phyloP scores from a whole-genome alignment of 2,329 filamentous ascomycete species.

The Aspergillus sp. region DNA sequence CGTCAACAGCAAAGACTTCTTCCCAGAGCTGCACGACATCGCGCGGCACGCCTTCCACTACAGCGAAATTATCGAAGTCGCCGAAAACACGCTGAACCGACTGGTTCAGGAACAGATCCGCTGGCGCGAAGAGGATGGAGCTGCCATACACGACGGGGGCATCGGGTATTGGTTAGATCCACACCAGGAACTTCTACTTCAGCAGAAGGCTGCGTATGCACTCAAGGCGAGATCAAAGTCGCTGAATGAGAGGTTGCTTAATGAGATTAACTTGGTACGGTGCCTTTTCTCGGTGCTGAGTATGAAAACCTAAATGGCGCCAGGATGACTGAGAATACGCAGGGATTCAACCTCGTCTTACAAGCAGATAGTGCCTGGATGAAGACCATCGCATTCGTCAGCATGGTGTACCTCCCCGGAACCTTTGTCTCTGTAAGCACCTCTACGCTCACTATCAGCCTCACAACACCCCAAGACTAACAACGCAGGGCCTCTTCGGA shows the following conservation, averaged over 20 bases:
- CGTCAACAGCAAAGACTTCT: constrained; percentile 16
- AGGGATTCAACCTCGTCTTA: constrained; percentile 38
- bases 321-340: neutral
- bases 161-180: constrained; percentile 11
- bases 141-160: neutral
- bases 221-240: constrained; percentile 31
- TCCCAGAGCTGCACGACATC: constrained; percentile 35
- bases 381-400: constrained; percentile 34
- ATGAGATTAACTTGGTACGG: constrained; percentile 39
- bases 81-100: constrained; percentile 30
- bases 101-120: constrained; percentile 27
- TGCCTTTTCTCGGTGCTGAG: too few species aligned
- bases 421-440: constrained; percentile 33
- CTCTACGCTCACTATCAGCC: neutral
- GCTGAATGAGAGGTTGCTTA: constrained; percentile 33
- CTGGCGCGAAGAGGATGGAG: constrained; percentile 15
- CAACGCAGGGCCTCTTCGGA: constrained; percentile 35
- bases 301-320: neutral
- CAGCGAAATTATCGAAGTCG: constrained; percentile 37
- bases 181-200: constrained; percentile 7
- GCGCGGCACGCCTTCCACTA: constrained; percentile 38
- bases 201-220: constrained; percentile 27
- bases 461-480: neutral
- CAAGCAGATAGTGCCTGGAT: constrained; percentile 36
- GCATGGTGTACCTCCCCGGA: constrained; percentile 33